These are phyloP conservation scores for Stachybotrys chartarum DNA, from an alignment of 2,329 filamentous ascomycete species.

Conservation along the genomic window DNA sequence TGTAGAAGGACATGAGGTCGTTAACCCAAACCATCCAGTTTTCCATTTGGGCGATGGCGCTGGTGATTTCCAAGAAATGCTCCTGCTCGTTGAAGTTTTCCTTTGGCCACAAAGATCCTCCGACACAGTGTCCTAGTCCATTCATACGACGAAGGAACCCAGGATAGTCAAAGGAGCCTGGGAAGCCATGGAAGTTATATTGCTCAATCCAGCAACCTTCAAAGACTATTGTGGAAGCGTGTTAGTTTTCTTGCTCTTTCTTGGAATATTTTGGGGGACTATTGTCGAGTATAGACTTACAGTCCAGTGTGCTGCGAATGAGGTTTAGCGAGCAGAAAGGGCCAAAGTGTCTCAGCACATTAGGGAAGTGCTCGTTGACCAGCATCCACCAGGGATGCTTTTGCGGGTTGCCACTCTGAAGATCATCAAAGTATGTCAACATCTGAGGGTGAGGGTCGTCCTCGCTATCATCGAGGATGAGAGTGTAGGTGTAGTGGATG, in stretches of 20 bases:
- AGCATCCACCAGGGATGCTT: conserved; percentile 9
- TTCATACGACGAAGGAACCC: conserved; percentile 13
- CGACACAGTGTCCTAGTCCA: conserved; percentile 11
- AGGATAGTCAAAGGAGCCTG: conserved; percentile 9
- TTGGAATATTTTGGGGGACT: neutral
- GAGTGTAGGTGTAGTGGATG: conserved; percentile 12
- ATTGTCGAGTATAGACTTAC: neutral
- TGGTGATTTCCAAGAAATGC: conserved; percentile 9
- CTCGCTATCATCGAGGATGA: conserved; percentile 11
- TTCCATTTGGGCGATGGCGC: conserved; percentile 10
- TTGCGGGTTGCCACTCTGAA: conserved; percentile 7
- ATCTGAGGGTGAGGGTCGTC: conserved; percentile 7
- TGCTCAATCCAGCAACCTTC: conserved; percentile 14
- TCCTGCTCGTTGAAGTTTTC: conserved; percentile 7
- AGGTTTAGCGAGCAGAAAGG: conserved; percentile 10
- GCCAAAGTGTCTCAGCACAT: conserved; percentile 10
- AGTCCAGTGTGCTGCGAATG: conserved; percentile 9
- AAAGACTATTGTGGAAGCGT: conserved; percentile 4
- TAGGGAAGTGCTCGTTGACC: conserved; percentile 11
- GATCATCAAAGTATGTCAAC: conserved; percentile 10
- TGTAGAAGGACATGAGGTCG: conserved; percentile 14
- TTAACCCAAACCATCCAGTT: conserved; percentile 12
- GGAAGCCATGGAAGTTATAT: conserved; percentile 11
- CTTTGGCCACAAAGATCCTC: conserved; percentile 7
- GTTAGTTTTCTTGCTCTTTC: neutral